Evolutionary conservation across 2,329 filamentous ascomycete species (phyloP).

Genomic region (Penicillium sp.): DNA sequence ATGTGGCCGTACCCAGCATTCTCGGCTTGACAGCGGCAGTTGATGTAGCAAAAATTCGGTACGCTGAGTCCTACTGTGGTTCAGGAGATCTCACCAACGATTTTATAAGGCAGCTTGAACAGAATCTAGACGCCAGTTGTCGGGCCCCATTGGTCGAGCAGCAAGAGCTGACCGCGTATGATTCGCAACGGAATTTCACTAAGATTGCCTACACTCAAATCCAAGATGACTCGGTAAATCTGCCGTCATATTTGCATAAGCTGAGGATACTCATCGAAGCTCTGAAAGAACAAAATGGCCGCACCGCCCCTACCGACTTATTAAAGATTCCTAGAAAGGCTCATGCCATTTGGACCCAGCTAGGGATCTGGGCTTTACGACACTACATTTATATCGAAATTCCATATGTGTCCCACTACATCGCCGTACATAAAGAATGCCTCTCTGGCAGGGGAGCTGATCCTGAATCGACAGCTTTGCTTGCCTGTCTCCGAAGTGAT

Average conservation of each 20-base stretch:
- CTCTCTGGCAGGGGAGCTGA: neutral
- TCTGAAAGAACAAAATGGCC: neutral
- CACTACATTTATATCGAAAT: neutral
- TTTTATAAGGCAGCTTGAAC: constrained; percentile 2
- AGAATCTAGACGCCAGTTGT: constrained; percentile 4
- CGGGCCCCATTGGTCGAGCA: constrained; percentile 1
- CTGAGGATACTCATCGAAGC: neutral
- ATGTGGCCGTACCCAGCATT: neutral
- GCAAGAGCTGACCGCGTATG: constrained; percentile 1
- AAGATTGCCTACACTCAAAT: neutral
- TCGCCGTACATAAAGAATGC: neutral
- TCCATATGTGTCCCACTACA: neutral
- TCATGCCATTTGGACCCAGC: neutral
- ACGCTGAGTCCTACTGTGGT: neutral
- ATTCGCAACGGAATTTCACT: neutral
- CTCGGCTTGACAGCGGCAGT: constrained; percentile 1
- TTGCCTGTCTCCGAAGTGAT: neutral
- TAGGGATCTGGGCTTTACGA: constrained; percentile 1
- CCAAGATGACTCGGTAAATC: neutral
- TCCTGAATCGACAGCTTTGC: neutral
- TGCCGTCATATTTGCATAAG: neutral
- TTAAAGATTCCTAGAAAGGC: constrained; percentile 1
- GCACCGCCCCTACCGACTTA: neutral
- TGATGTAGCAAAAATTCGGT: constrained; percentile 2
- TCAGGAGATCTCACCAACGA: neutral